Evolutionary conservation across 805 yeast species (phyloP).

Genomic region (Zygosaccharomyces rouxii): DNA sequence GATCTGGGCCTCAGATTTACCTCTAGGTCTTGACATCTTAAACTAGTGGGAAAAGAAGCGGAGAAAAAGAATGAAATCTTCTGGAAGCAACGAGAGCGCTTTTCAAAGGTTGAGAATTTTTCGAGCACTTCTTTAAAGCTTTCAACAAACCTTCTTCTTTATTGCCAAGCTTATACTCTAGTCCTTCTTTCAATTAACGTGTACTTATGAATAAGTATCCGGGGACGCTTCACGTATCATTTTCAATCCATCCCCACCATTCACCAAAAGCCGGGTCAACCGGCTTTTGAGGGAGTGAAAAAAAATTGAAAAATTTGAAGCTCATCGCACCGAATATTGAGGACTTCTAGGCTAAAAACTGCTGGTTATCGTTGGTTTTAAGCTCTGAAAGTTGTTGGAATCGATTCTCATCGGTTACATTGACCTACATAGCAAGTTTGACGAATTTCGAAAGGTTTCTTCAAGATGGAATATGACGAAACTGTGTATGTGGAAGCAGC

Average conservation of each 20-base stretch:
- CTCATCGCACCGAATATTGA: conserved; percentile 11
- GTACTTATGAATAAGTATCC: not conserved
- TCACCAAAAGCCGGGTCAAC: conserved; percentile 2
- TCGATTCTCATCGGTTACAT: not conserved
- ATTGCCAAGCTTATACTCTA: not conserved
- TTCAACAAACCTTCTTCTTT: not conserved
- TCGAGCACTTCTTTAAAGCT: not conserved
- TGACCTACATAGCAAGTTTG: not conserved
- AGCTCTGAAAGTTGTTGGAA: not conserved
- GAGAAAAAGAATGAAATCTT: not conserved
- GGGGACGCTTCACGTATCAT: conserved; percentile 2
- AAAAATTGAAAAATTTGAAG: conserved; percentile 10
- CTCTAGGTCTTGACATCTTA: conserved; percentile 4
- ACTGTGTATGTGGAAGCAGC: conserved; percentile 53
- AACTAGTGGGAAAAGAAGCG: not conserved
- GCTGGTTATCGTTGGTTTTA: not conserved
- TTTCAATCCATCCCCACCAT: not conserved
- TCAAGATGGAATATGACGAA: not conserved
- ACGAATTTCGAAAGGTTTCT: not conserved
- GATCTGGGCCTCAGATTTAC: conserved; percentile 36
- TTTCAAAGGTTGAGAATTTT: not conserved
- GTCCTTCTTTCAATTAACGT: not conserved
- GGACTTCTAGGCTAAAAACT: not conserved
- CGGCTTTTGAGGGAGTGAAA: not conserved
- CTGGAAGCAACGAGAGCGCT: not conserved